Base-by-base conservation (phyloP, 345 rosid genomes). In the Populus tremula region DNA sequence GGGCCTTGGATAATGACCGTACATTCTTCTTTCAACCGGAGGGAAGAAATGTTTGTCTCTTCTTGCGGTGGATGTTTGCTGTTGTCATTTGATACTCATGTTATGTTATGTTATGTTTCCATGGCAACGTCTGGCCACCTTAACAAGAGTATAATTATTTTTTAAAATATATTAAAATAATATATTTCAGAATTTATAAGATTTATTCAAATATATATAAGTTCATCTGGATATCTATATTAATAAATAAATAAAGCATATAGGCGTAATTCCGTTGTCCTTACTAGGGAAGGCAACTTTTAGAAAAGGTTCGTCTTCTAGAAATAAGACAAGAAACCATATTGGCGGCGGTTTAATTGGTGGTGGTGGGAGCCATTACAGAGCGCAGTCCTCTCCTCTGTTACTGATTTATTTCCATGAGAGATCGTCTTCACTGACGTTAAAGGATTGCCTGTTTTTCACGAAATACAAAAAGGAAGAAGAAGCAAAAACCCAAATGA, bases 281-380 rank as follows among this genome's bases (percentile, higher is more conserved):
- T 47, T 20, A 54, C 36, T 4, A 5, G 5, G 54, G 16, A 16
- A 49, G 16, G 59, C 59, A 53, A 53, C 59, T 53, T 20, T 6
- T 18, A 8, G n/a, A 20, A 53, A 53, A 53, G n/a, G 2, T 23
- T 59, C 5, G 64, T 10, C 25, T 59, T 59, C 62, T 23, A 59
- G 29, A 59, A 9, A 10, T 10, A 41, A 41, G 45, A n/a, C 1
- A 36, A 36, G 43, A 13, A 38, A 1, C 29, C 45, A 10, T 68
- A 9, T 38, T n/a, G 65, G 47, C 31, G 45, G 66, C 67, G 5
- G 65, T 65, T 54, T 72, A 35, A 35, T 5, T 54, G 6, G 21
- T 25, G 53, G 3, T 17, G n/a, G 75, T 72, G 49, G 75, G 33
- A 72, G 23, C 75, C 75, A 12, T 33, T 72, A 6, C 20, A 72